These are phyloP conservation scores for Ceratobasidium sp. DNA, from an alignment of 1,284 basidiomycete species.

Conservation along the genomic window DNA sequence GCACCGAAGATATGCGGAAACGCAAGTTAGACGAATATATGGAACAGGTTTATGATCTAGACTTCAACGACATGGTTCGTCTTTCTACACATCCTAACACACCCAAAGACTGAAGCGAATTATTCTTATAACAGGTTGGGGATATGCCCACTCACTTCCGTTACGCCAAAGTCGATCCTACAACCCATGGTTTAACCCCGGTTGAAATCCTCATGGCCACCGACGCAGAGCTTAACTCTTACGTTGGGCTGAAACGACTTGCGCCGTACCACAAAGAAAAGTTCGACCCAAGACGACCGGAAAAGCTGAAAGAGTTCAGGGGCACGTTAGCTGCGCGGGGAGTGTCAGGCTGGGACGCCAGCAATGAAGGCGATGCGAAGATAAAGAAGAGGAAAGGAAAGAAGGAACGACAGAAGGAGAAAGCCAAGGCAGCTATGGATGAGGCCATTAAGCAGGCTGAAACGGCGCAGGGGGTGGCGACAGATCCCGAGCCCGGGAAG, in stretches of 20 bases:
- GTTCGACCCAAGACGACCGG: slow-evolving; percentile 60
- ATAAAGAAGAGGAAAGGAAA: slow-evolving; percentile 58
- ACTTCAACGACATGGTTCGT: slow-evolving; percentile 95
- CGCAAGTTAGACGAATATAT: slow-evolving; percentile 85
- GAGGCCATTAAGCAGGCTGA: slow-evolving; percentile 51
- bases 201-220: slow-evolving; percentile 93
- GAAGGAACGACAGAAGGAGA: slow-evolving; percentile 58
- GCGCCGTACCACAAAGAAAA: slow-evolving; percentile 84
- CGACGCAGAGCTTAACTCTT: slow-evolving; percentile 92
- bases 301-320: slow-evolving; percentile 78
- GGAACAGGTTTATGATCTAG: slow-evolving; percentile 89
- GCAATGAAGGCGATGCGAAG: slow-evolving; percentile 55
- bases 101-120: background rate
- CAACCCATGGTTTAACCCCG: slow-evolving; percentile 81
- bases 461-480: background rate
- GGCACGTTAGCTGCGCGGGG: slow-evolving; percentile 64
- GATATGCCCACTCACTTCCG: slow-evolving; percentile 94
- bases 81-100: slow-evolving; percentile 19
- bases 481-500: slow-evolving; percentile 13
- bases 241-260: slow-evolving; percentile 88
- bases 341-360: slow-evolving; percentile 54
- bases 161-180: slow-evolving; percentile 80
- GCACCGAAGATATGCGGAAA: slow-evolving; percentile 88
- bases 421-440: slow-evolving; percentile 48
- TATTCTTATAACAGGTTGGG: slow-evolving; percentile 68